A percentile compares a stretch with the other conserved stretches of the same genome.
Evolutionary conservation across 164 flowering plant genomes (phyloP).

Genomic region (Nymphaea thermarum): DNA sequence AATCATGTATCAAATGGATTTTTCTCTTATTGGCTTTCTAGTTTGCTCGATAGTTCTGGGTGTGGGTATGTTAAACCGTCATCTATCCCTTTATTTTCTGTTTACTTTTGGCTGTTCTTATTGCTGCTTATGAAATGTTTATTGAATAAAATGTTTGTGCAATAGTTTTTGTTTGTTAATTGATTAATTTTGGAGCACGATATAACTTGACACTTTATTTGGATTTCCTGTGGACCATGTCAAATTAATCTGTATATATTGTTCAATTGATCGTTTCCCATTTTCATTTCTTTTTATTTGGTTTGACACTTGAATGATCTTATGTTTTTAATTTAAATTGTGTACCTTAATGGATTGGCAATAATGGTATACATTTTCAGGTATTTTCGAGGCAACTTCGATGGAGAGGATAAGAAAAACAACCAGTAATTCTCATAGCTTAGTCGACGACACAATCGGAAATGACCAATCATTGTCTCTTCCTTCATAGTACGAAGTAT

Average conservation of each 20-base stretch:
- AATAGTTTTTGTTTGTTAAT: too few relatives aligned
- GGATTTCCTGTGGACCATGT: too few relatives aligned
- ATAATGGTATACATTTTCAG: conserved; percentile 17
- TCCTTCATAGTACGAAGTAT: conserved; percentile 34
- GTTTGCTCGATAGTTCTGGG: conserved; percentile 61
- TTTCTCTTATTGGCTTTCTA: conserved; percentile 77
- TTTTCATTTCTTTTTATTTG: too few relatives aligned
- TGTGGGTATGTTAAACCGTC: conserved; percentile 42
- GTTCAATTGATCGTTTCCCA: too few relatives aligned
- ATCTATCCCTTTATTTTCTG: background rate
- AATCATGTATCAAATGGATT: conserved; percentile 68
- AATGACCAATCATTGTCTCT: conserved; percentile 49
- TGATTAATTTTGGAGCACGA: too few relatives aligned
- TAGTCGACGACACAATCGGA: conserved; percentile 33
- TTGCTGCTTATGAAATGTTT: background rate
- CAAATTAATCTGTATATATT: too few relatives aligned
- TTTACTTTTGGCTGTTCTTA: background rate
- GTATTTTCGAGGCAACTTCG: conserved; percentile 84
- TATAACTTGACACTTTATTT: too few relatives aligned
- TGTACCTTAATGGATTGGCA: background rate
- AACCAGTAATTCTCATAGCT: conserved; percentile 27
- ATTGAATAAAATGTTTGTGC: too few relatives aligned
- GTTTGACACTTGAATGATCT: too few relatives aligned
- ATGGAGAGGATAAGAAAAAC: conserved; percentile 60
- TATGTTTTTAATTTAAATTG: background rate